Evolutionary conservation across 345 rosid genomes (phyloP), one percentile per base, ranked within the genome.

Genomic region (Dimocarpus longan): DNA sequence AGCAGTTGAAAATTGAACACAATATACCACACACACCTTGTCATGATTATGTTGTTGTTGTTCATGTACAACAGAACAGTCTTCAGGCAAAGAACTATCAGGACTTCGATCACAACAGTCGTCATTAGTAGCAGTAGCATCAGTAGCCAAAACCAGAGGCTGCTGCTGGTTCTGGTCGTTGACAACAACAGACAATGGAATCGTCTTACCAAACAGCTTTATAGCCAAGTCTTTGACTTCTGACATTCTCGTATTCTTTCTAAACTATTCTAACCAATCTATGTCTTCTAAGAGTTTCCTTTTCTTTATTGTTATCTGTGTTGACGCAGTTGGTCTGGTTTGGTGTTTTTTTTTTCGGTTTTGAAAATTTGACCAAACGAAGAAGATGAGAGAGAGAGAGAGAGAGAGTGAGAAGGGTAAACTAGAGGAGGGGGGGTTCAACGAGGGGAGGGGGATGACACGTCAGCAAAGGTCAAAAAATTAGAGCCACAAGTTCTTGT

Each of bases 401-500:
- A 39, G 26, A 22, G 74, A 39, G 26, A 22, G 74, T 60, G 32
- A 56, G 8, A 15, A 15, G 59, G n/a, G 59, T 54, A 54, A 54
- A 15, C 16, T 15, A n/a, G 59, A 32, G 11, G 66, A 32, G 37
- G 37, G 4, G 60, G 43, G 74, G 76, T 16, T 39, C 68, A 54
- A 76, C 21, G 24, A 54, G 78, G 76, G 64, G 52, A 32, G 37
- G 64, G 75, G 74, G 80, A 79, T 82, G 89, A 86, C 92, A 87
- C 81, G 21, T 83, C 81, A 83, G 86, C 75, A 69, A 75, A 74
- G 64, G 43, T 78, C 66, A 18, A 75, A 71, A 11, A 22, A 73
- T 84, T 21, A 79, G 85, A 87, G 86, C 92, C 92, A 89, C 92
- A 83, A 82, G 76, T 84, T 89, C 82, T 40, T 87, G 89, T 87